Conservation (phyloP, 441 rosid species). For the Populus tomentosa region DNA sequence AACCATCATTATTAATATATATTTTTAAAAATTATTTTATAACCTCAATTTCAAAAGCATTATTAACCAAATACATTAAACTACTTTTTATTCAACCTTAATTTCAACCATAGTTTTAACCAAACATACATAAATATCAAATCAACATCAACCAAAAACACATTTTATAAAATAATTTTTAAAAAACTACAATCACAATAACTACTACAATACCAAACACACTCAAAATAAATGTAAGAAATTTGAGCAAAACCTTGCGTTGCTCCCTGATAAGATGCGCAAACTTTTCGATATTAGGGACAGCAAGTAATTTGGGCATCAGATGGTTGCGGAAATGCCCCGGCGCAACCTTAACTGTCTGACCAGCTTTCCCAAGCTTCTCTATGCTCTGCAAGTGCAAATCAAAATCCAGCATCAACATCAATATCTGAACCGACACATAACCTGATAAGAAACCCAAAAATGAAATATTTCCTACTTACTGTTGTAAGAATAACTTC, state of each 20-base stretch:
- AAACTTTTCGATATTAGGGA: slow-evolving; percentile 87
- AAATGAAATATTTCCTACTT: slow-evolving; percentile 1
- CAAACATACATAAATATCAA: too few species aligned
- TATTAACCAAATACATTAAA: too few species aligned
- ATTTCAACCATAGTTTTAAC: too few species aligned
- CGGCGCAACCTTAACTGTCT: slow-evolving; percentile 90
- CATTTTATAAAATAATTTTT: too few species aligned
- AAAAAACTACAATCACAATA: too few species aligned
- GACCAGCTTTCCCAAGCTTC: slow-evolving; percentile 93
- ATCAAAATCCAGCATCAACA: slow-evolving; percentile 12
- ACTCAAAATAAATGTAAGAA: neutral
- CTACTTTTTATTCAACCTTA: too few species aligned
- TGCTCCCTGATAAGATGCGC: slow-evolving; percentile 83
- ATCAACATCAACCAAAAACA: too few species aligned
- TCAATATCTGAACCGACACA: slow-evolving; percentile 2
- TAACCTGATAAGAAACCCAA: neutral
- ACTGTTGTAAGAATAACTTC: slow-evolving; percentile 89
- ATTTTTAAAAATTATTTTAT: too few species aligned
- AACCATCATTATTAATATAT: too few species aligned
- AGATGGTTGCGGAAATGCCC: slow-evolving; percentile 89
- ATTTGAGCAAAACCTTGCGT: slow-evolving; percentile 53
- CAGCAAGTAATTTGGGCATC: slow-evolving; percentile 96
- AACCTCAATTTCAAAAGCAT: too few species aligned
- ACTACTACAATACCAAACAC: too few species aligned
- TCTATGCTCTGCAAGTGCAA: slow-evolving; percentile 57